phyloP scores from a whole-genome alignment of 305 asterid species.

The Fraxinus floribunda region DNA sequence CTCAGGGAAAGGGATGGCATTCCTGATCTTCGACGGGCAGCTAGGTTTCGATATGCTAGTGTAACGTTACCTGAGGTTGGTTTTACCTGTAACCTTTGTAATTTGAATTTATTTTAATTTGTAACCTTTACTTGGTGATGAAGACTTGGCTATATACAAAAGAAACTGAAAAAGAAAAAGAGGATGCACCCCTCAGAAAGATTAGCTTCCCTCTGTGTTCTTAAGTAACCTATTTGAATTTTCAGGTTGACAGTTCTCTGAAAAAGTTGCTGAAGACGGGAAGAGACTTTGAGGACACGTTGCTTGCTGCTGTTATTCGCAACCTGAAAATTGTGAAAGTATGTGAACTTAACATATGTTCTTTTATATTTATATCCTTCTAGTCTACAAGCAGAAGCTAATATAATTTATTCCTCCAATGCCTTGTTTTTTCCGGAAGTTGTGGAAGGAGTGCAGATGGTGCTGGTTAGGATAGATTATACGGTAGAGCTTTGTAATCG shows the following conservation, averaged over 20 bases:
- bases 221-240: conserved; percentile 18
- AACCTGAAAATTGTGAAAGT: conserved; percentile 86
- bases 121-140: conserved; percentile 1
- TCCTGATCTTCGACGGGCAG: conserved; percentile 89
- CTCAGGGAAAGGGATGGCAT: conserved; percentile 89
- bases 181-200: not conserved
- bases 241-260: conserved; percentile 67
- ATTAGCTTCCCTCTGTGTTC: not conserved
- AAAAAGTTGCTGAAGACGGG: conserved; percentile 67
- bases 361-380: not conserved
- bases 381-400: conserved; percentile 7
- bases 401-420: not conserved
- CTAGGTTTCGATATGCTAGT: conserved; percentile 73
- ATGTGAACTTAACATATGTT: conserved; percentile 27
- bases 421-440: not conserved
- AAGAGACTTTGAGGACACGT: conserved; percentile 62
- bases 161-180: not conserved
- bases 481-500: not conserved
- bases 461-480: not conserved
- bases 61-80: conserved; percentile 77
- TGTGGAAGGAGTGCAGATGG: not conserved
- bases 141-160: conserved; percentile 8
- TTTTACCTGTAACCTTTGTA: conserved; percentile 1
- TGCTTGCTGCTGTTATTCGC: conserved; percentile 81
- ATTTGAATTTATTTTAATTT: not conserved